These are phyloP conservation scores for Domatiomyces catenatus DNA, from an alignment of 2,329 filamentous ascomycete genomes.

Conservation along the genomic window DNA sequence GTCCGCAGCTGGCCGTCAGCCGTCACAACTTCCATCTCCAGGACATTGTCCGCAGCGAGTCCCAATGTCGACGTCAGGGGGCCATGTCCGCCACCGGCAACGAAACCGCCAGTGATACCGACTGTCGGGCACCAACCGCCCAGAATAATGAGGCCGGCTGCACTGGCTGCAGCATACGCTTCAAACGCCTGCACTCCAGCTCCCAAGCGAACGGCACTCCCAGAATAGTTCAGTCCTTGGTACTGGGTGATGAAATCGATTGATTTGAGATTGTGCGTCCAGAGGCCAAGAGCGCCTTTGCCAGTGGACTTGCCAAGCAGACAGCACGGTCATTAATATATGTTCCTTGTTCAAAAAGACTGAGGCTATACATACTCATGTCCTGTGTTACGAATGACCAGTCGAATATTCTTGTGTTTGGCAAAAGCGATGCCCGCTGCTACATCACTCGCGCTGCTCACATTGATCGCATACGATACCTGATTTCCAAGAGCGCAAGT, in stretches of 20 bases:
- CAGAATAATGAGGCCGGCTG: constrained; percentile 34
- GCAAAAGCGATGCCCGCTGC: constrained; percentile 27
- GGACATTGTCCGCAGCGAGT: constrained; percentile 36
- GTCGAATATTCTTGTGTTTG: constrained; percentile 23
- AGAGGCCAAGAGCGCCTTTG: constrained; percentile 24
- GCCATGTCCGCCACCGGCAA: constrained; percentile 39
- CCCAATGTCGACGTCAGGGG: constrained; percentile 37
- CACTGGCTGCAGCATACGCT: constrained; percentile 36
- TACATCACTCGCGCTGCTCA: constrained; percentile 21
- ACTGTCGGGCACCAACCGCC: constrained; percentile 42
- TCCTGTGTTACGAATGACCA: constrained; percentile 40
- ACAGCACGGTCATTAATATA: background rate
- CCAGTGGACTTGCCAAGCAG: constrained; percentile 26
- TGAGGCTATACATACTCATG: constrained; percentile 29
- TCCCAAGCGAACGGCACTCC: constrained; percentile 37
- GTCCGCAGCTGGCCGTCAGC: constrained; percentile 32
- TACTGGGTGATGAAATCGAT: constrained; percentile 7
- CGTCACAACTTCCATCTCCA: constrained; percentile 35
- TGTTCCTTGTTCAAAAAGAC: constrained; percentile 1
- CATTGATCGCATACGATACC: constrained; percentile 23
- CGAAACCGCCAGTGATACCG: constrained; percentile 34
- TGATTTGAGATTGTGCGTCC: constrained; percentile 29
- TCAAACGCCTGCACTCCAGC: constrained; percentile 40
- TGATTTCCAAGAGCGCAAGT: background rate
- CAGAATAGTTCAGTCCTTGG: constrained; percentile 4